Evolutionary conservation across 768 basidiomycete genomes (phyloP), one percentile per base, ranked within the genome.

Genomic region (Xerocomellus chrysenteron): DNA sequence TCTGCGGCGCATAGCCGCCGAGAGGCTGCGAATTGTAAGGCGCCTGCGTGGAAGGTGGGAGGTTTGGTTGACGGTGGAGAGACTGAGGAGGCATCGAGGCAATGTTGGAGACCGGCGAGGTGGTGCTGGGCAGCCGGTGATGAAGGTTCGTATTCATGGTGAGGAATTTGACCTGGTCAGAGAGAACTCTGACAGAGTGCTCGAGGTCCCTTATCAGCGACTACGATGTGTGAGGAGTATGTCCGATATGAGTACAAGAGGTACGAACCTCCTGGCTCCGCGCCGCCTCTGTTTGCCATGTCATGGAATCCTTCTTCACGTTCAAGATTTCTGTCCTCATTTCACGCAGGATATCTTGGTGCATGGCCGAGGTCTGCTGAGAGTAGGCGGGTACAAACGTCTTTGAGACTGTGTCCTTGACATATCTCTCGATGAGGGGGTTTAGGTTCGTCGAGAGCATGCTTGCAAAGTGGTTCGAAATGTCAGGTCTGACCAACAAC

Each of bases 161-260:
- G 57, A 91, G 72, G 74, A 85, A 90, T 68, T 91, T 92, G 65
- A 94, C 83, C 68, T 94, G 92, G 48, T 94, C 92, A 32, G 87
- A 80, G 53, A 94, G 75, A 24, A 82, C 64, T 51, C 90, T 80
- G 52, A 94, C 86, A 7, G 83, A 84, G 62, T 86, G 87, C 71
- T 93, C 92, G 54, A 94, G 80, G 41, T 93, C 90, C 57, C 90
- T 82, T 54, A 94, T 88, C 26, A 87, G 75, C 30, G 82, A 76
- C 91, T 92, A 56, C 14, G 33, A 43, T 24, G 56, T 49, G 59
- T 58, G 51, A 53, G 61, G 42, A 62, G 16, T 7, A 42, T 14
- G 26, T 19, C 8, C 13, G 47, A 10, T 33, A 35, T 24, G 48
- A 26, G 11, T 24, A 44, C n/a, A 45, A 10, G 46, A 24, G 43